Base-by-base conservation (phyloP, 441 rosid species). In the Flueggea neowawraea region DNA sequence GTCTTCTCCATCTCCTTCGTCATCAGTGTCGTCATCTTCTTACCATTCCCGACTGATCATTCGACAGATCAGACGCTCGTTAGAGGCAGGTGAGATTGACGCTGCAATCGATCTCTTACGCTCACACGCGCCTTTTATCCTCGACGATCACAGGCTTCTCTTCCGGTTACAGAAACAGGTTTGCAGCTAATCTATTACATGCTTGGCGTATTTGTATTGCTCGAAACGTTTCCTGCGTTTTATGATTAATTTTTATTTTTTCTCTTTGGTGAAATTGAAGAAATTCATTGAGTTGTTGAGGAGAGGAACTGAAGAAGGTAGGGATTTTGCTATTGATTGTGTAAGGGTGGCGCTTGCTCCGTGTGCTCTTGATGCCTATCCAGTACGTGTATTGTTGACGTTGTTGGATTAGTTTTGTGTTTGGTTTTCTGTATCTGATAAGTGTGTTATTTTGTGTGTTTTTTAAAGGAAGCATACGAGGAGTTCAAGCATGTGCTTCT, bases 401-500 rank as follows among this genome's bases (percentile, higher is more conserved):
- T 47, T 47, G 50, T 47, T 47, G 5, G 50, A 12, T 10, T 47
- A 9, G 12, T 11, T 41, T 57, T 28, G 45, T 57, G 16, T 5
- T 49, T 16, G 14, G 13, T 36, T 53, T 22, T 12, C 50, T 66
- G 63, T 31, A 69, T 66, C 77, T 81, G 69, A 76, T 59, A 57
- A 57, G 66, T 67, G n/a, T 68, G 28, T 57, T 8, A 8, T 36
- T 36, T 11, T 75, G 58, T 73, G n/a, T 73, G 69, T 82, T 60
- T 76, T 86, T 74, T n/a, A n/a, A 85, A 89, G 98, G 99, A 94
- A 87, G 95, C 99, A 39, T 94, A 94, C 31, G 94, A 85, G 89
- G 99, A 94, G 73, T 90, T 94, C 81, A 94, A 94, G 84, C 99
- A 90, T 73, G 77, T 94, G 45, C 93, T 94, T 73, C 96, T 94